Base-by-base conservation (phyloP, 371 early-diverging fungal species). In the Dichotomocladium elegans region DNA sequence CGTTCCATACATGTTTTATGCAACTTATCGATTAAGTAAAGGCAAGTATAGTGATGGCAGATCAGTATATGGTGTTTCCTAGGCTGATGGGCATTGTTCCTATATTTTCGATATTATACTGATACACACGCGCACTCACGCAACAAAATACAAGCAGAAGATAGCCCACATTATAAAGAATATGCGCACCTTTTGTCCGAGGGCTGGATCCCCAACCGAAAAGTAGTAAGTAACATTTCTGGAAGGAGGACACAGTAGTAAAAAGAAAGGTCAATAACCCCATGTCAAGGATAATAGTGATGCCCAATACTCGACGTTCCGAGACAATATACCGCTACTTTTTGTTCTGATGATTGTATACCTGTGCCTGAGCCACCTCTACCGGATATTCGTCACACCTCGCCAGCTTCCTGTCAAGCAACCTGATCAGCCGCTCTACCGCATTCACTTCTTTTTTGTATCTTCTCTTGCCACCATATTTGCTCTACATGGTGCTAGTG, bases 231-330 rank as follows among this genome's bases (percentile, higher is more conserved):
- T 49, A 26, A 29, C 4, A 15, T 28, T 37, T 14, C 12, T 4
- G 17, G 14, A 19, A 41, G 12, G 8, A 8, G 17, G 42, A 41
- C 10, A 14, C n/a, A 41, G 42, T n/a, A 19, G 42, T 14, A 8
- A 41, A 17, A 41, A 41, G 8, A 19, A 8, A 8, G 42, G 19
- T 8, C 8, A 8, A 41, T 8, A 19, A 14, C 8, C 42, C 10
- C 19, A 14, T 24, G 26, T 40, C n/a, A 60, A 79, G 70, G 96
- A 96, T 61, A 86, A 92, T 63, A 88, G 88, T 45, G 96, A 96
- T 64, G 73, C 72, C 1, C 96, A 96, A 62, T 94, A 89, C 66
- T 61, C 77, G 10, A 71, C 75, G 24, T 94, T 96, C 57, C 79
- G 96, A 6, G 74, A 85, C 55, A 80, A 91, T 68, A 57, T 93